These are phyloP conservation scores for Pseudonitzschia multiseries DNA, from an alignment of 108 stramenopile genomes.

Conservation along the genomic window DNA sequence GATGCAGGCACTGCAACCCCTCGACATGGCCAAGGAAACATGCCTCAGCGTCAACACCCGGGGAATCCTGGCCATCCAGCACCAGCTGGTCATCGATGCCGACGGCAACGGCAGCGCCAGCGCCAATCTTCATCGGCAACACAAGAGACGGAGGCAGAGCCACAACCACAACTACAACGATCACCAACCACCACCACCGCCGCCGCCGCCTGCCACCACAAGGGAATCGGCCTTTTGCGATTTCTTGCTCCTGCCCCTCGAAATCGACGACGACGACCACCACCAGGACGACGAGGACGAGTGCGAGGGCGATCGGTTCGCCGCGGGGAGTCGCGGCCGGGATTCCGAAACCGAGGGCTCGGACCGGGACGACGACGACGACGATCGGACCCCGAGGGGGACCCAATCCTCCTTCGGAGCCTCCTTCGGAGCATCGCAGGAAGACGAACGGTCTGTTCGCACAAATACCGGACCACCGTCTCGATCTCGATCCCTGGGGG, in stretches of 20 bases:
- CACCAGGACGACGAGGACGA: conserved; percentile 4
- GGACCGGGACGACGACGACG: background rate
- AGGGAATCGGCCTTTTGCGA: conserved; percentile 35
- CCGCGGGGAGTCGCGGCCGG: background rate
- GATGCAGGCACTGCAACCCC: conserved; percentile 28
- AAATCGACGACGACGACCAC: conserved; percentile 14
- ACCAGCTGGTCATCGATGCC: conserved; percentile 17
- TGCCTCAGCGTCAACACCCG: conserved; percentile 28
- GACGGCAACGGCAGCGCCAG: no score
- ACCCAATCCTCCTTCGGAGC: no score
- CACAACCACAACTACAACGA: background rate
- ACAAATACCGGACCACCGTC: no score
- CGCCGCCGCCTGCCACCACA: no score
- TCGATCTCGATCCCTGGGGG: background rate
- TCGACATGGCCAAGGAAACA: conserved; percentile 35
- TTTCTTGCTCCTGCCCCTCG: conserved; percentile 26
- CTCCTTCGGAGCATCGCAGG: no score
- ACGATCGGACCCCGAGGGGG: background rate
- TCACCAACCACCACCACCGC: background rate
- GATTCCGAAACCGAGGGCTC: background rate
- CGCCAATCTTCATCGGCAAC: no score
- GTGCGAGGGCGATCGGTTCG: background rate
- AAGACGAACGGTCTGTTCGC: no score
- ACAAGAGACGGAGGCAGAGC: background rate
- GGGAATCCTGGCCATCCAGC: conserved; percentile 39